phyloP scores from a whole-genome alignment of 495 filamentous ascomycete species.

The Talaromyces wortmannii region DNA sequence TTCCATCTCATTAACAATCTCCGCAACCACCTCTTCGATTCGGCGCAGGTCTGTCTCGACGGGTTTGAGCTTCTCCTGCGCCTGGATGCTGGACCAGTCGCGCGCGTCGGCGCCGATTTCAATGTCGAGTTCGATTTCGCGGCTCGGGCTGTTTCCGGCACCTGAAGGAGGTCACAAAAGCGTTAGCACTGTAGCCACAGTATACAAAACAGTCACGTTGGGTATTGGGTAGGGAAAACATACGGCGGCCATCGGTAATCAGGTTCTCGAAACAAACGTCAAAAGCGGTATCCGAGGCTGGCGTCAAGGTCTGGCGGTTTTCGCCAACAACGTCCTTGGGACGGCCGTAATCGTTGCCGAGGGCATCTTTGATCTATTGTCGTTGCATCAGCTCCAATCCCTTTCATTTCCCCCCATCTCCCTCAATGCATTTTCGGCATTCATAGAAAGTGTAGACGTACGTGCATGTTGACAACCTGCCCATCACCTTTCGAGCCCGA shows the following conservation, averaged over 20 bases:
- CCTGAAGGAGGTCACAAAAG: slow-evolving; percentile 12
- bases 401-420: background rate
- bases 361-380: slow-evolving; percentile 83
- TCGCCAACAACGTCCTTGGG: slow-evolving; percentile 90
- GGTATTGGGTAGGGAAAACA: slow-evolving; percentile 16
- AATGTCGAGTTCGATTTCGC: slow-evolving; percentile 90
- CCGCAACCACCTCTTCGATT: slow-evolving; percentile 78
- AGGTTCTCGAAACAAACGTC: slow-evolving; percentile 97
- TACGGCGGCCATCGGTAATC: slow-evolving; percentile 55
- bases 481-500: slow-evolving; percentile 84
- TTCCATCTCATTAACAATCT: slow-evolving; percentile 83
- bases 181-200: no score
- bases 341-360: slow-evolving; percentile 90
- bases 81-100: slow-evolving; percentile 96
- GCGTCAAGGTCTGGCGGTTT: slow-evolving; percentile 88
- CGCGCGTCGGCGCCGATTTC: slow-evolving; percentile 98
- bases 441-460: slow-evolving; percentile 39
- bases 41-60: slow-evolving; percentile 92
- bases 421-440: background rate
- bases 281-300: slow-evolving; percentile 89
- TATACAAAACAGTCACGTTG: background rate
- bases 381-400: background rate
- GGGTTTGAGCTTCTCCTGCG: slow-evolving; percentile 94
- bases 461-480: slow-evolving; percentile 90
- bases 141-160: slow-evolving; percentile 49